Percentiles rank a stretch among this genome's conserved stretches.
Evolutionary conservation across 2,329 filamentous ascomycete genomes (phyloP).

Genomic region (Metarhizium anisopliae): DNA sequence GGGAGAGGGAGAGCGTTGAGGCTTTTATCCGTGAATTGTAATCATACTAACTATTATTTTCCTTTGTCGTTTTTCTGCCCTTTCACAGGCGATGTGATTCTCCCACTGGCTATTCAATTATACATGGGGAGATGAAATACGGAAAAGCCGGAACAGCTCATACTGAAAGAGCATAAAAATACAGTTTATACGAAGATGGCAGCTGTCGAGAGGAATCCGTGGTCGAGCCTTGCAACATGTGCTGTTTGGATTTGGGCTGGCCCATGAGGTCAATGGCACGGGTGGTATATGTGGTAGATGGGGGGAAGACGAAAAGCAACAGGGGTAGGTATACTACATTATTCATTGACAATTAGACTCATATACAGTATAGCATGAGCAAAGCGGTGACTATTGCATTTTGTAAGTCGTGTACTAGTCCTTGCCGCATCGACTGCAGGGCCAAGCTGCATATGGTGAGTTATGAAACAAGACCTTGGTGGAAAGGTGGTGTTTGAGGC

Average conservation of each 20-base stretch:
- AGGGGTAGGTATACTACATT: background rate
- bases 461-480: too few relatives aligned
- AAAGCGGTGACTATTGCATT: too few relatives aligned
- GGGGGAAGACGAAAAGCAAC: background rate
- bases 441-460: too few relatives aligned
- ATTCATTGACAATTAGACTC: background rate
- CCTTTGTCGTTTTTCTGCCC: background rate
- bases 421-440: too few relatives aligned
- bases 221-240: background rate
- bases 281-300: background rate
- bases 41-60: slow-evolving; percentile 4
- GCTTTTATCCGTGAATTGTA: slow-evolving; percentile 2
- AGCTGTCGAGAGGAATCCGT: background rate
- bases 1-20: background rate
- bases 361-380: background rate
- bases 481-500: too few relatives aligned
- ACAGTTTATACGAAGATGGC: background rate
- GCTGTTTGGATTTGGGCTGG: slow-evolving; percentile 5
- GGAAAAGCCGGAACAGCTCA: background rate
- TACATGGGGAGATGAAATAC: background rate
- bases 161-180: background rate
- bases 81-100: background rate
- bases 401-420: too few relatives aligned
- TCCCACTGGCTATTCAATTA: background rate
- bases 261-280: slow-evolving; percentile 4